Evolutionary conservation across 805 yeast genomes (phyloP), one percentile per base, ranked within the genome.

Genomic region (Zygosaccharomyces bailii): DNA sequence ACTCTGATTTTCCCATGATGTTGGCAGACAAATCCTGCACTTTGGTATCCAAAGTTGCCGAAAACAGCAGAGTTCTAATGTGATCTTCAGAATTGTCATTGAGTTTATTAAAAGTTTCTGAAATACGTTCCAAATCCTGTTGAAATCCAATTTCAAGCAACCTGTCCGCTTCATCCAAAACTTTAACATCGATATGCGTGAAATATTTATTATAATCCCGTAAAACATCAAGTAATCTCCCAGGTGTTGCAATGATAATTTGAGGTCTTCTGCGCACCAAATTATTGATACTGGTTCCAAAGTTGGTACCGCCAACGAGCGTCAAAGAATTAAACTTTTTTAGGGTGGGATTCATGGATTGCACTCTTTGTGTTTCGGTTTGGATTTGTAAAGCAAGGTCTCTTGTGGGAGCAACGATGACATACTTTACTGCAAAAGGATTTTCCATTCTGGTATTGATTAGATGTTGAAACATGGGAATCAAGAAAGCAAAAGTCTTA

Each of bases 111-210:
- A 86, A 66, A 30, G 56, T 62, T 9, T 68, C 67, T 34, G 84
- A 76, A 44, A 89, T 81, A 19, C 71, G 68, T 44, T 75, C 72
- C 48, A 90, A 71, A 50, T 79, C 84, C 31, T 74, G 77, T 56
- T 77, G 80, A 63, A 91, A 90, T 13, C 95, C 95, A 49, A 79
- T 80, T 63, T 84, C 93, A 48, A 90, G 72, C 41, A 90, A 68
- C 55, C 93, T 78, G 67, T 90, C 97, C 30, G 96, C 96, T 69
- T 90, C 98, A 65, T 90, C 97, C 51, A 87, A 78, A 31, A 89
- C 82, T 49, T 86, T 73, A 56, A 82, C 78, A 47, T 74, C 75
- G 44, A 90, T 70, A 42, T 70, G 65, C 31, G 65, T 61, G 62
- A 88, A 82, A 31, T 73, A 66, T 7, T 67, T 62, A 17, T 66